Evolutionary conservation across 2,329 filamentous ascomycete species (phyloP).

Genomic region (Passalora sequoiae): DNA sequence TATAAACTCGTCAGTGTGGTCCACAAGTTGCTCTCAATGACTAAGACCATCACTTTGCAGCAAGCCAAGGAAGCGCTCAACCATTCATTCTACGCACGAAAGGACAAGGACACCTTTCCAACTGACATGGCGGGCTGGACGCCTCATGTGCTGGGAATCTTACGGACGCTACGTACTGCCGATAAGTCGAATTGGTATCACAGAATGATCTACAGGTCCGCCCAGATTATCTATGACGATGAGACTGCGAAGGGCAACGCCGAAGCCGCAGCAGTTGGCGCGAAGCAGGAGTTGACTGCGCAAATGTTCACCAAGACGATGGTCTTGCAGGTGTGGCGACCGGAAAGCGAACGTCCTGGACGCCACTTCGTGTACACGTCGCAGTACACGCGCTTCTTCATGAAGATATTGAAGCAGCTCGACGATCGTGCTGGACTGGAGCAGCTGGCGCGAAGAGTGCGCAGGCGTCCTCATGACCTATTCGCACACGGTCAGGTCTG

Average conservation of each 20-base stretch:
- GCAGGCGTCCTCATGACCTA: slow-evolving; percentile 74
- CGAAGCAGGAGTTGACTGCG: slow-evolving; percentile 72
- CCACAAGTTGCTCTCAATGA: slow-evolving; percentile 67
- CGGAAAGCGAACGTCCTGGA: slow-evolving; percentile 76
- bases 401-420: slow-evolving; percentile 66
- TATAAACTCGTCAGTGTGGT: slow-evolving; percentile 82
- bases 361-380: slow-evolving; percentile 89
- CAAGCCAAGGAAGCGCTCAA: slow-evolving; percentile 49
- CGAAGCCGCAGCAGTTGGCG: slow-evolving; percentile 50
- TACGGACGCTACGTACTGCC: slow-evolving; percentile 57
- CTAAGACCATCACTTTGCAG: slow-evolving; percentile 36
- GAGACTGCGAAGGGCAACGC: slow-evolving; percentile 9
- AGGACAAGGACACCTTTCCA: slow-evolving; percentile 37
- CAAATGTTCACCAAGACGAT: slow-evolving; percentile 93
- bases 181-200: slow-evolving; percentile 97
- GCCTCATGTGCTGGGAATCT: slow-evolving; percentile 58
- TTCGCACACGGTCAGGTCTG: slow-evolving; percentile 59
- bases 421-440: slow-evolving; percentile 73
- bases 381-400: slow-evolving; percentile 78
- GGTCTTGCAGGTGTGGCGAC: slow-evolving; percentile 92
- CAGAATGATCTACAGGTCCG: slow-evolving; percentile 73
- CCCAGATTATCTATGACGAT: slow-evolving; percentile 58
- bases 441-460: slow-evolving; percentile 68
- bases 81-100: slow-evolving; percentile 52
- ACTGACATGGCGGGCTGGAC: slow-evolving; percentile 52